A percentile compares a stretch with the other conserved stretches of the same genome.
phyloP scores from a whole-genome alignment of 2,329 filamentous ascomycete genomes.

The Didymella sp. region DNA sequence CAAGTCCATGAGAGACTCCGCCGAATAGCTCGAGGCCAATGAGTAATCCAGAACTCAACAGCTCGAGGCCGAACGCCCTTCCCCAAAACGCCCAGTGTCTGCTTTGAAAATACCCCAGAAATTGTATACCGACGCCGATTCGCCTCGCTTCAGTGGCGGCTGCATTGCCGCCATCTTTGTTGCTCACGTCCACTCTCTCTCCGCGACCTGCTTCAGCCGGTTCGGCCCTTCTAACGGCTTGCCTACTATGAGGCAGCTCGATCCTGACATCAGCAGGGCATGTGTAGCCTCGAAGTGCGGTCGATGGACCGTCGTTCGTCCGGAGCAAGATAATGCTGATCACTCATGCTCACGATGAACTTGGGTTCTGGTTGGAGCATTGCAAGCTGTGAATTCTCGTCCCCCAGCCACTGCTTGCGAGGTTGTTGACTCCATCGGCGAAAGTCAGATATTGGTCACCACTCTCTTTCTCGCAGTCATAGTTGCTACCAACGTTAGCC shows the following conservation, averaged over 20 bases:
- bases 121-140: neutral
- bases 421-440: conserved; percentile 43
- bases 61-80: neutral
- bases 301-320: neutral
- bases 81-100: neutral
- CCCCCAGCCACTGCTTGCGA: conserved; percentile 39
- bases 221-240: neutral
- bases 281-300: neutral
- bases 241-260: neutral
- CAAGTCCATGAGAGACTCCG: neutral
- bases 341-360: conserved; percentile 1
- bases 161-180: neutral
- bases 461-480: conserved; percentile 35
- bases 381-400: conserved; percentile 38
- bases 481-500: conserved; percentile 36
- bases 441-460: conserved; percentile 32
- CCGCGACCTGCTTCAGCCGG: neutral
- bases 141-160: conserved; percentile 7
- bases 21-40: neutral
- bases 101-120: neutral
- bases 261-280: neutral
- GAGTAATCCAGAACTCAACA: neutral
- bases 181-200: neutral
- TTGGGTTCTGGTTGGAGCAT: conserved; percentile 31
- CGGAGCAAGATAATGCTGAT: neutral